Evolutionary conservation across 345 rosid genomes (phyloP).

Genomic region (Carallia brachiata): DNA sequence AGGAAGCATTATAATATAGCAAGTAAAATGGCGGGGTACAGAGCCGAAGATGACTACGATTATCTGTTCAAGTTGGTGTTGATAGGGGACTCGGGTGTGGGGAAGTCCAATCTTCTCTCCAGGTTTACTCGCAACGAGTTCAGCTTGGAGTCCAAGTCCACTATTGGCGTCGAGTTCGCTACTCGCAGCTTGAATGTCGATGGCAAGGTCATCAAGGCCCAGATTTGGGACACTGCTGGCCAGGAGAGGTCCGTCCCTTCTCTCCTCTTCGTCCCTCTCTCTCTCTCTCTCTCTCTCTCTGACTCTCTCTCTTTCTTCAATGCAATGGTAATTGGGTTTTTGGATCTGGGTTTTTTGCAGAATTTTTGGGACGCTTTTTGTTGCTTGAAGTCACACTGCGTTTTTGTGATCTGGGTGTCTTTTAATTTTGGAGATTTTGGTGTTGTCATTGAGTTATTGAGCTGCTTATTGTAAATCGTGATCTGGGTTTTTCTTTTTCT

Average conservation of each 20-base stretch:
- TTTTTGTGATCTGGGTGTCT: constrained; percentile 22
- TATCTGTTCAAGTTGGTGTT: constrained; percentile 85
- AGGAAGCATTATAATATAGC: not conserved
- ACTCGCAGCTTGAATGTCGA: constrained; percentile 89
- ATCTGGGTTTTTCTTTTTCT: constrained; percentile 14
- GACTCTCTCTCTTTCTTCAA: not conserved
- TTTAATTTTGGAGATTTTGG: constrained; percentile 13
- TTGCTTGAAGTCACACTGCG: not conserved
- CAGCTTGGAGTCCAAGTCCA: constrained; percentile 89
- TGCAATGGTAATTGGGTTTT: not conserved
- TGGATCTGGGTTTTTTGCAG: not conserved
- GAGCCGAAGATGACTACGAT: constrained; percentile 94
- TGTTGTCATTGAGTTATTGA: constrained; percentile 9
- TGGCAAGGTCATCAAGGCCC: constrained; percentile 83
- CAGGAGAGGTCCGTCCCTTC: constrained; percentile 63
- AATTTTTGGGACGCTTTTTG: not conserved
- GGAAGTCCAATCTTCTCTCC: constrained; percentile 88
- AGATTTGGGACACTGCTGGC: constrained; percentile 99
- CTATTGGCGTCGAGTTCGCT: constrained; percentile 94
- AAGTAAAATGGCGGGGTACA: constrained; percentile 69
- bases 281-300: not conserved
- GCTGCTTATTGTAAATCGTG: not conserved
- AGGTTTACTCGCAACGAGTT: constrained; percentile 93
- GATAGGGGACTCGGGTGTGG: constrained; percentile 94
- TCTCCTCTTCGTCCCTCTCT: not conserved